Conservation (phyloP, 2,329 filamentous ascomycete genomes). For the Metarhizium robertsii region DNA sequence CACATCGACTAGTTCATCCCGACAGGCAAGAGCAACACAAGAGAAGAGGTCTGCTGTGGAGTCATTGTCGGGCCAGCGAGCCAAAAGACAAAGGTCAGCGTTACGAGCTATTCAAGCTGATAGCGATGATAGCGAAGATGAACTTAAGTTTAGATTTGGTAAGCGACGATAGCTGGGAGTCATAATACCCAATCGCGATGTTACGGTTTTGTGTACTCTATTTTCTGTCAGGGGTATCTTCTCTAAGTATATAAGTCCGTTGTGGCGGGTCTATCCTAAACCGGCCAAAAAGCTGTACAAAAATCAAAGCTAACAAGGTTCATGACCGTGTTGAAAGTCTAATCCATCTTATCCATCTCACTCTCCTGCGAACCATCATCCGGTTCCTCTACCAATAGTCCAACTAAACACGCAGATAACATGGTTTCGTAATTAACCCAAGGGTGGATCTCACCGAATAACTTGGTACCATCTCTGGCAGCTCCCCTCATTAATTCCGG, state of each 20-base stretch:
- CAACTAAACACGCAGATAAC: constrained; percentile 53
- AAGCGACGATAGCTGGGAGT: constrained; percentile 30
- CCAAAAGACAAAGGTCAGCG: constrained; percentile 23
- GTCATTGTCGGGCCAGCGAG: constrained; percentile 18
- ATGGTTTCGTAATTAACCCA: constrained; percentile 69
- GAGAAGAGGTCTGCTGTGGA: constrained; percentile 26
- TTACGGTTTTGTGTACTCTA: background rate
- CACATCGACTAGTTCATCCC: constrained; percentile 19
- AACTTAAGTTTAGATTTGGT: constrained; percentile 46
- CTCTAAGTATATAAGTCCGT: background rate
- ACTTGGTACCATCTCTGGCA: constrained; percentile 49
- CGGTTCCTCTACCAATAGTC: constrained; percentile 51
- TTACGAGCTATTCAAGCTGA: constrained; percentile 26
- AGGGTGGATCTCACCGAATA: constrained; percentile 59
- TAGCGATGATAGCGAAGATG: constrained; percentile 45
- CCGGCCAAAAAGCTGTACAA: background rate
- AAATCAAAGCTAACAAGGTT: background rate
- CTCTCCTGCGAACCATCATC: constrained; percentile 25
- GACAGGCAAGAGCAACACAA: constrained; percentile 11
- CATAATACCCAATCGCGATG: background rate
- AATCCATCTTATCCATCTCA: constrained; percentile 55
- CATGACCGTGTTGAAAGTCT: constrained; percentile 1
- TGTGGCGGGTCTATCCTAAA: background rate
- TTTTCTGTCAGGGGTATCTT: constrained; percentile 4
- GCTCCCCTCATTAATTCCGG: constrained; percentile 60